Evolutionary conservation across 73 alveolate genomes (phyloP), one percentile per base, ranked within the genome.

Genomic region (Paramecium sexaurelia): DNA sequence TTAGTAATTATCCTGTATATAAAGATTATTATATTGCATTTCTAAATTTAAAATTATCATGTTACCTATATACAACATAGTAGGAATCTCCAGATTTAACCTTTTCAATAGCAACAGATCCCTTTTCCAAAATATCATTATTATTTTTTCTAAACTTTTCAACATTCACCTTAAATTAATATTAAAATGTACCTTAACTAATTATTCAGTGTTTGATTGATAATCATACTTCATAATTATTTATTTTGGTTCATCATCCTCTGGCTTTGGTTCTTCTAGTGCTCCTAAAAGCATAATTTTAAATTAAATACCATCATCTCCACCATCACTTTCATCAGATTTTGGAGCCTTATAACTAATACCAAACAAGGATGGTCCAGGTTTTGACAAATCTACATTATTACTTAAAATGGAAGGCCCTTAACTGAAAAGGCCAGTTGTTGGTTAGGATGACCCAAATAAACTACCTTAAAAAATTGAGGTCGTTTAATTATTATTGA

Each of bases 21-120:
- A 78, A 41, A 11, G 29, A 22, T 45, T 78, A 78, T 78, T 78
- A 45, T 15, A 78, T 78, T 45, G 45, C 27, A 45, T 78, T 78
- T 78, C 90, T 78, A 33, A 27, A 20, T 7, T 11, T 1, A 33
- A 15, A 6, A 7, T 71, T 32, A 13, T 8, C 13, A 35, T 7
- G 5, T 4, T 71, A 71, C 86, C 86, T 71, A 45, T 78, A 78
- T 11, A 78, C 36, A 22, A 78, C 11, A 24, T 29, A 78, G 15
- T 40, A 78, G 11, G 68, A 8, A 2, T 39, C 73, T 20, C 43
- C 68, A 5, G 43, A 7, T 22, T 40, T 78, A 10, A 75, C 20
- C 22, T 78, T 78, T 45, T 78, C 90, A 78, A 78, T 78, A 9
- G 90, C 73, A 37, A 78, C 90, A 41, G 43, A 22, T 78, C 90